Percentiles rank a stretch among this genome's conserved stretches.
Evolutionary conservation across 306 rosid genomes (phyloP).

Genomic region (Canavalia ensiformis): DNA sequence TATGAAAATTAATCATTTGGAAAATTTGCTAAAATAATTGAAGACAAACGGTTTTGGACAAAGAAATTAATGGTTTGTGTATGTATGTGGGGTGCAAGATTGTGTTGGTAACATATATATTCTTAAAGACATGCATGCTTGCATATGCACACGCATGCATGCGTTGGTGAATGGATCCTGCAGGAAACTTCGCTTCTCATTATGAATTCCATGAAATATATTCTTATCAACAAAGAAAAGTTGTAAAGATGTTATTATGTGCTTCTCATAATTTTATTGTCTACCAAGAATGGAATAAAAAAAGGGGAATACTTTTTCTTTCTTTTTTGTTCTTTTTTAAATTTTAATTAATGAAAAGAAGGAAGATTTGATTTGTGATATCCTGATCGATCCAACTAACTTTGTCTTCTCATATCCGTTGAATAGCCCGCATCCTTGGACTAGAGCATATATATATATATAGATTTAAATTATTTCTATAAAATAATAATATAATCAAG

Average conservation of each 20-base stretch:
- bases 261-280: constrained; percentile 21
- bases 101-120: background rate
- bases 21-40: background rate
- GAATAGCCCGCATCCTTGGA: background rate
- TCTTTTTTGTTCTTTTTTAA: background rate
- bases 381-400: constrained; percentile 30
- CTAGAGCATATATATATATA: background rate
- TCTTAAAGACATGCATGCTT: constrained; percentile 2
- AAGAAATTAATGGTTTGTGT: background rate
- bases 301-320: constrained; percentile 26
- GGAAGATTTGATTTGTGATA: constrained; percentile 11
- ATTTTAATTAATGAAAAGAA: background rate
- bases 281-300: constrained; percentile 21
- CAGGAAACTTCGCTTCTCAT: constrained; percentile 31
- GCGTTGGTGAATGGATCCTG: background rate
- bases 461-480: background rate
- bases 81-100: background rate
- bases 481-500: constrained; percentile 7
- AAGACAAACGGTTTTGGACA: constrained; percentile 2
- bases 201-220: constrained; percentile 25
- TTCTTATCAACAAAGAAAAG: constrained; percentile 31
- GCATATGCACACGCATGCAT: background rate
- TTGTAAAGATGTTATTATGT: constrained; percentile 16
- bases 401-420: constrained; percentile 4
- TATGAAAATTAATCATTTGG: background rate